Percentiles rank a stretch among this genome's conserved stretches.
Evolutionary conservation across 352 stramenopile species (phyloP).

Genomic region (Globisporangium carolinianum): DNA sequence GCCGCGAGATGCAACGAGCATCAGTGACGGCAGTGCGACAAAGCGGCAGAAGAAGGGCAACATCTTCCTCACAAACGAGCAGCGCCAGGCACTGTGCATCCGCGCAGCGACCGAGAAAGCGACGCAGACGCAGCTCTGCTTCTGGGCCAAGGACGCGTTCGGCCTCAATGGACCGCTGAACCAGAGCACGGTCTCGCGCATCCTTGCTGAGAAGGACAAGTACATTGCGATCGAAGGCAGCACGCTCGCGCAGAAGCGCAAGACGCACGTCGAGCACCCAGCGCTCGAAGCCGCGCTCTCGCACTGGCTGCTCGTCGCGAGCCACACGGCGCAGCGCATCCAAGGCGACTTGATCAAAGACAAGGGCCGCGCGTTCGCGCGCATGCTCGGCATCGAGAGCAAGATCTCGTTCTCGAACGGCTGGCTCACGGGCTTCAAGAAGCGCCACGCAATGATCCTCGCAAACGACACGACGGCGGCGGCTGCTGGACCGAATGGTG

Average conservation of each 20-base stretch:
- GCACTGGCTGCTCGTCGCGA: slow-evolving; percentile 22
- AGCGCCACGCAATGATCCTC: slow-evolving; percentile 15
- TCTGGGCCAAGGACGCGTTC: slow-evolving; percentile 21
- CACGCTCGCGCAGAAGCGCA: slow-evolving; percentile 16
- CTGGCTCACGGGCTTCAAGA: slow-evolving; percentile 24
- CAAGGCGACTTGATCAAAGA: slow-evolving; percentile 25
- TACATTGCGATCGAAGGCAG: slow-evolving; percentile 16
- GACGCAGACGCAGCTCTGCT: slow-evolving; percentile 20
- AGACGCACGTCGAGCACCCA: slow-evolving; percentile 16
- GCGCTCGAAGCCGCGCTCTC: slow-evolving; percentile 19
- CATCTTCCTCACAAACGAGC: slow-evolving; percentile 20
- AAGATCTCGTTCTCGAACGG: slow-evolving; percentile 28
- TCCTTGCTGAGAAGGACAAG: slow-evolving; percentile 20
- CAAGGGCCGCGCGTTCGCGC: slow-evolving; percentile 17
- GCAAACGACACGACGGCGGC: background rate
- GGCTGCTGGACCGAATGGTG: background rate
- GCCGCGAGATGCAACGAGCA: too few relatives aligned
- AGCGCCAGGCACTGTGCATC: slow-evolving; percentile 18
- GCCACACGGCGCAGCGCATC: slow-evolving; percentile 17
- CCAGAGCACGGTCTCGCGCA: slow-evolving; percentile 21
- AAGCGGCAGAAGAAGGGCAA: slow-evolving; percentile 18
- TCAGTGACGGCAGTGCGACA: background rate
- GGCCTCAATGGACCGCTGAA: slow-evolving; percentile 14
- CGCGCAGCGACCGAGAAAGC: slow-evolving; percentile 11
- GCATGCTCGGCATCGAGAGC: slow-evolving; percentile 15